Base-by-base conservation (phyloP, 2,329 filamentous ascomycete species). In the Fusarium cicatricum region DNA sequence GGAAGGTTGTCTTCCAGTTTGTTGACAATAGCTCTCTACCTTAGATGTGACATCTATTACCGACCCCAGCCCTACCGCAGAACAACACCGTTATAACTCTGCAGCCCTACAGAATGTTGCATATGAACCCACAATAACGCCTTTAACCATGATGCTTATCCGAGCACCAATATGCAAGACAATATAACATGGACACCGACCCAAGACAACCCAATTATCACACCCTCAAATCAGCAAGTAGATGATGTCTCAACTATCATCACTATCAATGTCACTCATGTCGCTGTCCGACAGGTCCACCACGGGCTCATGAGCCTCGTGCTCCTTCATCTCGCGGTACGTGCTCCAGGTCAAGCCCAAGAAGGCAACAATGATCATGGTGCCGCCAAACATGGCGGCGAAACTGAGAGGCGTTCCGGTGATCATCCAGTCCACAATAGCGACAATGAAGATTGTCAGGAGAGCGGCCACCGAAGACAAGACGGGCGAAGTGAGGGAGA, bases 381-480 rank as follows among this genome's bases (percentile, higher is more conserved):
- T 70, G 1, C 95, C 94, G n/a, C 95, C 95, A 0, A 86, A 70
- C 11, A 98, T 81, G 4, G 94, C 90, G 0, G 92, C 90, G 4
- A 82, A 77, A 45, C 88, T 90, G 16, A 97, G 80, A 0, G 90
- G 85, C 66, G 89, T 82, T 43, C 94, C 91, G 0, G 91, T 96
- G 37, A 93, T 80, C 52, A 93, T 72, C 87, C 95, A 96, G 75
- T 99, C 95, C 50, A 91, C 91, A 26, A 98, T 80, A 1, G 94
- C 95, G 7, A 99, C 95, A 57, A 98, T 86, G 81, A 99, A 98
- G 64, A 99, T 99, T 17, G 95, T 99, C 40, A 99, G 81, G 26
- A 99, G 84, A 3, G 94, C 92, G 1, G 95, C 95, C 11, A 99
- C 95, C 15, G 90, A 96, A 53, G 90, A 94, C 5, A 99, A 81